Conservation (phyloP, 352 stramenopile species). For the Phytophthora pinifolia region DNA sequence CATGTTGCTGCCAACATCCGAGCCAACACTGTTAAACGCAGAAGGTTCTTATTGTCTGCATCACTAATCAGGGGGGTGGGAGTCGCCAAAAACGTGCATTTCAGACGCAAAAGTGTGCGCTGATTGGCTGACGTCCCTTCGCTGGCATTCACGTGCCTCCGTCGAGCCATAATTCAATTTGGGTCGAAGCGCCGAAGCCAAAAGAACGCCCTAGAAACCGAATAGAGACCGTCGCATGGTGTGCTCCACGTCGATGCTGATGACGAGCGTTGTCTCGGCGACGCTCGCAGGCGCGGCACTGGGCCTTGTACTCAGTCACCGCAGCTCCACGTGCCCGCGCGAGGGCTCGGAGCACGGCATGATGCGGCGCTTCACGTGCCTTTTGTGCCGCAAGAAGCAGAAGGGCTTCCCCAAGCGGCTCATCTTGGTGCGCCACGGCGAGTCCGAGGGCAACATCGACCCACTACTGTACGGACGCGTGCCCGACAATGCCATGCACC, state of each 20-base stretch:
- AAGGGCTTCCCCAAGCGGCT: slow-evolving; percentile 65
- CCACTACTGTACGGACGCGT: slow-evolving; percentile 71
- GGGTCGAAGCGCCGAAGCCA: slow-evolving; percentile 10
- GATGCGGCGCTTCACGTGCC: slow-evolving; percentile 36
- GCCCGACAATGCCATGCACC: slow-evolving; percentile 83
- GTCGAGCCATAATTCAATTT: slow-evolving; percentile 27
- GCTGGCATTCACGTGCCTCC: slow-evolving; percentile 6
- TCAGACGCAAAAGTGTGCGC: not conserved
- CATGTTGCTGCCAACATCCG: too few relatives aligned
- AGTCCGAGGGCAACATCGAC: slow-evolving; percentile 88
- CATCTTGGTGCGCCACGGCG: slow-evolving; percentile 83
- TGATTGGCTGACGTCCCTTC: slow-evolving; percentile 7
- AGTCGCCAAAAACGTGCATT: slow-evolving; percentile 10
- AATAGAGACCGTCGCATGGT: slow-evolving; percentile 33
- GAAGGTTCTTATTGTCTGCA: too few relatives aligned
- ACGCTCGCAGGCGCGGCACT: slow-evolving; percentile 44
- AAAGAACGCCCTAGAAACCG: slow-evolving; percentile 7
- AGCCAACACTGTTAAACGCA: not conserved
- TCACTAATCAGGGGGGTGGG: slow-evolving; percentile 5
- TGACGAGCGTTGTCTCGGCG: slow-evolving; percentile 45
- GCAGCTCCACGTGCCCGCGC: slow-evolving; percentile 17
- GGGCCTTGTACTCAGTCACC: slow-evolving; percentile 29
- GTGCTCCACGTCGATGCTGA: slow-evolving; percentile 44
- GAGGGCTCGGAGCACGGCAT: slow-evolving; percentile 23
- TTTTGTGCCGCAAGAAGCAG: slow-evolving; percentile 44